These are phyloP conservation scores for Fusarium buxicola DNA, from an alignment of 2,329 filamentous ascomycete species.

Conservation along the genomic window DNA sequence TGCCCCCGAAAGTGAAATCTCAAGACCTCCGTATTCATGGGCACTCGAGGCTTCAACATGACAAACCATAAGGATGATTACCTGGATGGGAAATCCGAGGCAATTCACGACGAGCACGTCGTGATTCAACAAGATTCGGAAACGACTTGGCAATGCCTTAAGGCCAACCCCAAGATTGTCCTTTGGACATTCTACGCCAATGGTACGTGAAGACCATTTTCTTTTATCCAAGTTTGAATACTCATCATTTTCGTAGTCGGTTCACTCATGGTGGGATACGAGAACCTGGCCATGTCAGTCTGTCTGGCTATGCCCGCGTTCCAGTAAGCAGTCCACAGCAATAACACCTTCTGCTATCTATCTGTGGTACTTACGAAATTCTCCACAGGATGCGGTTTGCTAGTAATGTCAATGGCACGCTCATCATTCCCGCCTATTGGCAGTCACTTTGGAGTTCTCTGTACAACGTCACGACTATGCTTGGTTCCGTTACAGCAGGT, in stretches of 20 bases:
- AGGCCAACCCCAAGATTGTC: constrained; percentile 9
- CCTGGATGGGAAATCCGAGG: background rate
- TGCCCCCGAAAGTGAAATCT: background rate
- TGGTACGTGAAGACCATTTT: background rate
- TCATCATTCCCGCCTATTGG: constrained; percentile 21
- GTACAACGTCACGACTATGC: constrained; percentile 7
- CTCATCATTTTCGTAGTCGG: background rate
- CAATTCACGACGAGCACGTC: constrained; percentile 3
- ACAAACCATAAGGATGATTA: background rate
- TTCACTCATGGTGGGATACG: constrained; percentile 13
- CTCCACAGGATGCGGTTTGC: constrained; percentile 5
- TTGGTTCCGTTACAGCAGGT: constrained; percentile 10
- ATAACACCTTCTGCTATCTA: background rate
- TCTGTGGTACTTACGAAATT: background rate
- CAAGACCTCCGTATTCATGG: background rate
- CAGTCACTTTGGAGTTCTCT: constrained; percentile 16
- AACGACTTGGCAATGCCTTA: constrained; percentile 7
- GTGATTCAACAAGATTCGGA: background rate
- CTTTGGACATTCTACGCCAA: constrained; percentile 16
- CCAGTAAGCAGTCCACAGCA: constrained; percentile 2
- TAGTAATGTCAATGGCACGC: constrained; percentile 2
- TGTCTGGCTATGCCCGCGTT: constrained; percentile 18
- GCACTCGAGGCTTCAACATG: background rate
- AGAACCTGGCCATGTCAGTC: constrained; percentile 11
- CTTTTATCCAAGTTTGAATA: background rate